These are phyloP conservation scores for Auricularia cornea DNA, from an alignment of 768 basidiomycete species.

Conservation along the genomic window DNA sequence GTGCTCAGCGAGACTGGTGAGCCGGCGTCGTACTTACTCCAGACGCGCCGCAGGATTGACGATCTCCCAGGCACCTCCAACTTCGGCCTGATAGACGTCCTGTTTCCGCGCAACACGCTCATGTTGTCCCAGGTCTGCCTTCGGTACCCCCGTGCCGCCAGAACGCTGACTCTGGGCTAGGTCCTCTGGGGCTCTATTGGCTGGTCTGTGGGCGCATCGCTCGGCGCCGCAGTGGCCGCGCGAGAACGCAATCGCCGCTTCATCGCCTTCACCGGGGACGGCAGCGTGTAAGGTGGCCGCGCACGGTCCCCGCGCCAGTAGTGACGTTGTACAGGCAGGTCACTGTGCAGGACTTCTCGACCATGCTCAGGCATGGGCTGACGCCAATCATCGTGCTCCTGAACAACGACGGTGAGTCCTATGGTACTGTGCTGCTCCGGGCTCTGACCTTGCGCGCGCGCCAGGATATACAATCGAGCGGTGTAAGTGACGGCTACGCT, in stretches of 20 bases:
- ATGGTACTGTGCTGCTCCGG: conserved; percentile 16
- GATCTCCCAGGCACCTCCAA: no score
- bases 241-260: conserved; percentile 55
- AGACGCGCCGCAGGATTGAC: no score
- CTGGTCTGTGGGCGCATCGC: conserved; percentile 68
- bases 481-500: not conserved
- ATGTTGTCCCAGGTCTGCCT: not conserved
- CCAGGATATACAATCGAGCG: not conserved
- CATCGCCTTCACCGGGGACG: conserved; percentile 81
- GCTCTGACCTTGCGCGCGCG: no score
- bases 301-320: conserved; percentile 5
- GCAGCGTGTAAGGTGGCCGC: conserved; percentile 47
- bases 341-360: conserved; percentile 74
- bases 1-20: not conserved
- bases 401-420: conserved; percentile 42
- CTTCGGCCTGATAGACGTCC: not conserved
- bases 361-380: conserved; percentile 66
- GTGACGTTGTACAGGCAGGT: conserved; percentile 44
- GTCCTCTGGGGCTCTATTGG: conserved; percentile 92
- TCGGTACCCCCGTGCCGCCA: no score
- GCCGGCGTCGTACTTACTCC: not conserved
- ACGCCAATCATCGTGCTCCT: conserved; percentile 80
- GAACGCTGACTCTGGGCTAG: no score
- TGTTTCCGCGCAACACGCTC: not conserved
- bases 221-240: conserved; percentile 78